Base-by-base conservation (phyloP, 768 basidiomycete species). In the Pisolithus marmoratus region DNA sequence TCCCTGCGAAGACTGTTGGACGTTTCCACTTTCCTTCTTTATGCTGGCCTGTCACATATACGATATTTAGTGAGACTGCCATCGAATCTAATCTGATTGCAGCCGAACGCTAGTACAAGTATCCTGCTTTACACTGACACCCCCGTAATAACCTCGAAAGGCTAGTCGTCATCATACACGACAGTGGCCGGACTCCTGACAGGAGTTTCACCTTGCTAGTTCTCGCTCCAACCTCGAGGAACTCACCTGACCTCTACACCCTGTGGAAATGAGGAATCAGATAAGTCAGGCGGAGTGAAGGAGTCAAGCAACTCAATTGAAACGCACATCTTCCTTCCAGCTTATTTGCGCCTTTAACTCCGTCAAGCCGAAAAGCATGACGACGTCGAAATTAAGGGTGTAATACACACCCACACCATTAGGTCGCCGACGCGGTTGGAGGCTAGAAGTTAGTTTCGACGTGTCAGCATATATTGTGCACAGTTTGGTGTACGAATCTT, bases 331-430 rank as follows among this genome's bases (percentile, higher is more conserved):
- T 37, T 77, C 69, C 9, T 56, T 58, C 77, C 78, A 76, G 4
- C 63, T 58, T 29, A 73, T 62, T 29, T 72, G 69, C 0, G 72
- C 74, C 54, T 72, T 72, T 38, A 74, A 56, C 46, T 76, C 74
- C 0, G 73, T 71, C 22, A 64, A 42, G 0, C 74, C 74, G 27
- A 72, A 70, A 8, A 63, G 55, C 8, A 76, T 40, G 20, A 73
- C 59, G 7, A 76, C 57, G 9, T 70, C 62, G 42, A 61, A 74
- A 0, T 50, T 24, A 24, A 63, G 5, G 31, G 44, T 23, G 43
- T 65, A 70, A 51, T 64, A 68, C 17, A 49, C 24, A 8, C 24
- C 46, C 14, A 14, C 12, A 9, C 46, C 49, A 46, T 46, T 1
- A 2, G 19, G 11, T 20, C 48, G 40, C 40, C 4, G 26, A 12